Base-by-base conservation (phyloP, 148 eudicot species). In the Limonium bicolor region DNA sequence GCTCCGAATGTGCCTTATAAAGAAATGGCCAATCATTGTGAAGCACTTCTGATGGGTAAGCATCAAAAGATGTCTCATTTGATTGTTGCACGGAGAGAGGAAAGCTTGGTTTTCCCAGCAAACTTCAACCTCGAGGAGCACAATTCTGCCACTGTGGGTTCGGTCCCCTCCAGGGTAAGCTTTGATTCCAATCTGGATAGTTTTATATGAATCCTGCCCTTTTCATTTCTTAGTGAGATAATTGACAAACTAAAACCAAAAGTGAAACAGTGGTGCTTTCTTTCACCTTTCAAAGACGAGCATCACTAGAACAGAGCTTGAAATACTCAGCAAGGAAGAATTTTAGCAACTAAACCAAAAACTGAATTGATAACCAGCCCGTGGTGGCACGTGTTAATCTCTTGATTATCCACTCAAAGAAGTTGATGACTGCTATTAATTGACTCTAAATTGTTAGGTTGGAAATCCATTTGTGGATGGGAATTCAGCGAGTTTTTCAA, bases 1-100 rank as follows among this genome's bases (percentile, higher is more conserved):
- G 78, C 76, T 12, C 69, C 79, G 14, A 86, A 80, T 59, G 66
- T 79, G 44, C 55, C 99, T 28, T 90, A 77, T 63, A 77, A 67
- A 67, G 99, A 90, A 67, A 90, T 76, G 80, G 77, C 99, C 18
- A 58, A 56, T 50, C 83, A 80, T 44, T 90, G 99, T 65, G 99
- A 90, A 66, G 69, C 84, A 43, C 82, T 90, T 60, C 35, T 71
- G 54, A 65, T 61, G 57, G 95, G 93, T 41, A 90, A 90, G 63
- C 84, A 84, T 61, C 73, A 80, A 66, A 84, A 74, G 64, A 80
- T 90, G 95, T 77, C 77, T 21, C 45, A 67, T 68, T 64, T 90
- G 73, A 77, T 75, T 62, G 59, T 58, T 28, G 41, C 66, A 21
- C 82, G 69, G 9, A 56, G 51, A 58, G 76, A 62, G 44, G 94